phyloP scores from a whole-genome alignment of 345 rosid genomes.

The Punica granatum region DNA sequence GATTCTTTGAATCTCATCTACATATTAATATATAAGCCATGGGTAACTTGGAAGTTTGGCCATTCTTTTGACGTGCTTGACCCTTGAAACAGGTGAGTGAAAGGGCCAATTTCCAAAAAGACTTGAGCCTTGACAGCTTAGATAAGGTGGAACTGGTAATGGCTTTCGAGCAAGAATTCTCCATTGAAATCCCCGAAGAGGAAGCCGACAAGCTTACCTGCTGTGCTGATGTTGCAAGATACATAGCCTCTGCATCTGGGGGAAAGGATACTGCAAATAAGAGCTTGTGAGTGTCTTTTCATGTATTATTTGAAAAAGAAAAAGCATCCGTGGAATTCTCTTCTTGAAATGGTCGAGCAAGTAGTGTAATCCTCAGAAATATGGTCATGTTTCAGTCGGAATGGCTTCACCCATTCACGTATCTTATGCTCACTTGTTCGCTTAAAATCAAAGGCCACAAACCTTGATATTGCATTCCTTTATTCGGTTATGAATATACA shows the following conservation, averaged over 20 bases:
- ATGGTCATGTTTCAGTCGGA: not conserved
- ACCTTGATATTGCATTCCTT: not conserved
- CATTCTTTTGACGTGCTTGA: not conserved
- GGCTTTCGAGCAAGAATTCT: slow-evolving; percentile 65
- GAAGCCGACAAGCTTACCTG: slow-evolving; percentile 49
- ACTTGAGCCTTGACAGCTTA: slow-evolving; percentile 52
- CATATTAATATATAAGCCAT: too few relatives aligned
- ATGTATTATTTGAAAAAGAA: not conserved
- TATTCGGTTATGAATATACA: not conserved
- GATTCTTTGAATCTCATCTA: too few relatives aligned
- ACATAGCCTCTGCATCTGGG: slow-evolving; percentile 28
- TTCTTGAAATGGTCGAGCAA: not conserved
- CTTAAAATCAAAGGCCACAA: not conserved
- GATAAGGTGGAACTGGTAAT: slow-evolving; percentile 66
- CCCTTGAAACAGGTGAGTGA: slow-evolving; percentile 36
- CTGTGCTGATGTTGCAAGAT: slow-evolving; percentile 56
- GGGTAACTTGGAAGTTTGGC: too few relatives aligned
- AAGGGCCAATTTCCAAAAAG: slow-evolving; percentile 55
- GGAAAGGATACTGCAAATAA: slow-evolving; percentile 7
- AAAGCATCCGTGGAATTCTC: too few relatives aligned
- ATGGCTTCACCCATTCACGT: not conserved
- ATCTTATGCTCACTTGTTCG: not conserved
- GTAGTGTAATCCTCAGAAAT: not conserved
- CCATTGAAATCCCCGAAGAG: slow-evolving; percentile 56
- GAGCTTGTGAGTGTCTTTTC: slow-evolving; percentile 13